Evolutionary conservation across 169 alveolate genomes (phyloP).

Genomic region (Plasmodium inui): DNA sequence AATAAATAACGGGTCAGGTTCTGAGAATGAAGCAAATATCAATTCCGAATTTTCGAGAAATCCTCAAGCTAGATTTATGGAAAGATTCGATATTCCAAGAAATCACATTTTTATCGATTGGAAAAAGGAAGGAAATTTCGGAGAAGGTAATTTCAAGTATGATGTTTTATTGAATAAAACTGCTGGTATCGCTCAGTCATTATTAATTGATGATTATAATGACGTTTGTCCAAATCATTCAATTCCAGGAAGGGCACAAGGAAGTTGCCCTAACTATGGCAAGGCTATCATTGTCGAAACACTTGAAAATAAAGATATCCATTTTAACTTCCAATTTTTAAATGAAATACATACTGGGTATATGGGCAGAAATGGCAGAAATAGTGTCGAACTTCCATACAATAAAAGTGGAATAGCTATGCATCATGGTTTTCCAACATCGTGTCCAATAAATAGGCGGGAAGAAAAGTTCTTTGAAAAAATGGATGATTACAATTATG

Average conservation of each 20-base stretch:
- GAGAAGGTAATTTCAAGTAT: slow-evolving; percentile 33
- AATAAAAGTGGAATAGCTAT: slow-evolving; percentile 66
- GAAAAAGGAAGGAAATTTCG: slow-evolving; percentile 46
- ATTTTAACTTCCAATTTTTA: slow-evolving; percentile 33
- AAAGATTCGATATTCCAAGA: slow-evolving; percentile 45
- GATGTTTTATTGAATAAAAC: slow-evolving; percentile 26
- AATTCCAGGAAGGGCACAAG: slow-evolving; percentile 71
- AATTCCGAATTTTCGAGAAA: not conserved
- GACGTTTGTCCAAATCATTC: slow-evolving; percentile 63
- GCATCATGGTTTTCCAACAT: slow-evolving; percentile 29
- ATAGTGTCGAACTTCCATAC: slow-evolving; percentile 35
- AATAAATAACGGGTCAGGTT: too few relatives aligned
- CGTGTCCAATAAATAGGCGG: not conserved
- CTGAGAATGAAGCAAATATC: not conserved
- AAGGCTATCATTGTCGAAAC: slow-evolving; percentile 45
- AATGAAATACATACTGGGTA: slow-evolving; percentile 69
- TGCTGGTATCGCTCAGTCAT: slow-evolving; percentile 41
- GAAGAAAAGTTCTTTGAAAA: slow-evolving; percentile 20
- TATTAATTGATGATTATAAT: slow-evolving; percentile 13
- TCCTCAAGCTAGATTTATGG: slow-evolving; percentile 60
- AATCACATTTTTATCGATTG: slow-evolving; percentile 52
- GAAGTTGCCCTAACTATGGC: slow-evolving; percentile 76
- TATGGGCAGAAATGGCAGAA: not conserved
- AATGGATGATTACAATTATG: slow-evolving; percentile 49
- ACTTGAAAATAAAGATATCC: not conserved